phyloP scores from a whole-genome alignment of 208 protist genomes.

The Perkinsela sp. region DNA sequence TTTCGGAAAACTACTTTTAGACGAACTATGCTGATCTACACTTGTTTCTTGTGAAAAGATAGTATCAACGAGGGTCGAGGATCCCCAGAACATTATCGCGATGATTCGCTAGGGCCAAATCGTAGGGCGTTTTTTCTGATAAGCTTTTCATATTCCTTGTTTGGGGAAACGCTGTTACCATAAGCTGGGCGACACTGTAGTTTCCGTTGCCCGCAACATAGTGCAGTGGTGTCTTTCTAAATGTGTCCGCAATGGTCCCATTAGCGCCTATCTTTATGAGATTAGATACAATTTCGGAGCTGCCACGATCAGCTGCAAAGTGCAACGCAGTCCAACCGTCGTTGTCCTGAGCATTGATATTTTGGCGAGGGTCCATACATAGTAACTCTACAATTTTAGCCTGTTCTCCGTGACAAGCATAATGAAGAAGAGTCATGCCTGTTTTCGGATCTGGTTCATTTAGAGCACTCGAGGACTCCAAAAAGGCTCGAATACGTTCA shows the following conservation, averaged over 20 bases:
- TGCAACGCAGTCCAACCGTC: not conserved
- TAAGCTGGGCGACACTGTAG: not conserved
- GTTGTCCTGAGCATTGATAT: not conserved
- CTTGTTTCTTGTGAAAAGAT: too few relatives aligned
- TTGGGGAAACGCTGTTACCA: not conserved
- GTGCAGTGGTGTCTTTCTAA: not conserved
- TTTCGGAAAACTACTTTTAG: too few relatives aligned
- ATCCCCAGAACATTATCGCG: not conserved
- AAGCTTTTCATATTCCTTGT: not conserved
- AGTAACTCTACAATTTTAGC: not conserved
- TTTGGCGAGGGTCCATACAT: not conserved
- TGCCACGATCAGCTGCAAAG: not conserved
- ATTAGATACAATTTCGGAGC: not conserved
- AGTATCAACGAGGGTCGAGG: not conserved
- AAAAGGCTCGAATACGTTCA: not conserved
- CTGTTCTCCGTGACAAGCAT: not conserved
- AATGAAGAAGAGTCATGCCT: not conserved
- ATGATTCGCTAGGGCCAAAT: not conserved
- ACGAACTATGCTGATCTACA: too few relatives aligned
- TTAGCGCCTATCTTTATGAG: not conserved
- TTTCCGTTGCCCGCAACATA: not conserved
- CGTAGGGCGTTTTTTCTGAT: not conserved
- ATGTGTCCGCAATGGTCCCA: not conserved
- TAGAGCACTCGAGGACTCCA: not conserved
- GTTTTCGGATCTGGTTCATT: not conserved